Conservation (phyloP, 2,329 filamentous ascomycete species). For the Penicillium sp. region DNA sequence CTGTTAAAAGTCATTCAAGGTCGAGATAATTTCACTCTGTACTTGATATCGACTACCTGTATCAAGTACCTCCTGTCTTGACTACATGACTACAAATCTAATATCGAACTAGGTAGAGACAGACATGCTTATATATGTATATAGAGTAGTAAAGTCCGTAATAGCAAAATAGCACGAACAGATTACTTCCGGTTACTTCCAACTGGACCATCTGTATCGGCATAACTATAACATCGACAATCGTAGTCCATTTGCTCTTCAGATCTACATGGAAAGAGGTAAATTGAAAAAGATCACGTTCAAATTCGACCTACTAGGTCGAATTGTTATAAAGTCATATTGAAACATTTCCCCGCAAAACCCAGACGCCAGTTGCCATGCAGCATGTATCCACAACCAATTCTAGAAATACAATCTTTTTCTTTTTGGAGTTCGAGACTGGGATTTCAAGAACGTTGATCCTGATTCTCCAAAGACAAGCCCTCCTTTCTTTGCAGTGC, state of each 20-base stretch:
- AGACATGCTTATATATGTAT: neutral
- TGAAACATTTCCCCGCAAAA: slow-evolving; percentile 15
- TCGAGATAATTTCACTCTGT: neutral
- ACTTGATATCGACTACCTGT: neutral
- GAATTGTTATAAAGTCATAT: slow-evolving; percentile 8
- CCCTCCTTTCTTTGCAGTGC: slow-evolving; percentile 5
- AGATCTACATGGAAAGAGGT: neutral
- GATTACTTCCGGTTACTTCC: neutral
- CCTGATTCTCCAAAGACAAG: neutral
- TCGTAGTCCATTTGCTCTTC: neutral
- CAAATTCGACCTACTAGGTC: slow-evolving; percentile 1
- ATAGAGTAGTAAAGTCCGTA: neutral
- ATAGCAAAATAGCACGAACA: neutral
- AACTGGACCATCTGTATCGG: neutral
- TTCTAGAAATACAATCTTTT: slow-evolving; percentile 19
- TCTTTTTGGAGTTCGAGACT: slow-evolving; percentile 10
- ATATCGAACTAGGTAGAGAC: neutral
- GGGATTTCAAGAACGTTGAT: neutral
- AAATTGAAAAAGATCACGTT: slow-evolving; percentile 1
- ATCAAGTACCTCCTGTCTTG: neutral
- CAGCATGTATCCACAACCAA: slow-evolving; percentile 25
- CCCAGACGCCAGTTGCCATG: slow-evolving; percentile 34
- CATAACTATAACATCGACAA: neutral
- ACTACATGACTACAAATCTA: neutral
- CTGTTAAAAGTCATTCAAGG: neutral